These are phyloP conservation scores for Pseudopithomyces chartarum DNA, from an alignment of 2,329 filamentous ascomycete species.

Conservation along the genomic window DNA sequence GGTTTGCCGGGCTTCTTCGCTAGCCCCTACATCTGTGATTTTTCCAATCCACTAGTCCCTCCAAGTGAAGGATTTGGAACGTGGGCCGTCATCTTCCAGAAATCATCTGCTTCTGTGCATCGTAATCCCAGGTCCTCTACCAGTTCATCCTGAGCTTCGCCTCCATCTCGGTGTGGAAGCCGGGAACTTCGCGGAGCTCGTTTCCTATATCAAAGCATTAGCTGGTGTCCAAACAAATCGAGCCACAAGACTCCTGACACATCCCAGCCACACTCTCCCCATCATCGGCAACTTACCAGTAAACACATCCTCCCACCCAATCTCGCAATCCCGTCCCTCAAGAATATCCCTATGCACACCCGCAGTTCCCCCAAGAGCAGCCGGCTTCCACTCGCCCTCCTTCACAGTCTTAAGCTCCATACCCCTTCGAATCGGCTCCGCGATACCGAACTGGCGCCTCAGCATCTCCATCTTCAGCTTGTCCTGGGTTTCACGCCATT, in stretches of 20 bases:
- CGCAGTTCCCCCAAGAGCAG: conserved; percentile 67
- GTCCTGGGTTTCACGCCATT: conserved; percentile 91
- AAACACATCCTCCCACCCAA: conserved; percentile 95
- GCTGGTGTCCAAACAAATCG: conserved; percentile 1
- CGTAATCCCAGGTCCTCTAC: conserved; percentile 24
- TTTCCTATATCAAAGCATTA: conserved; percentile 54
- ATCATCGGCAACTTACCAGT: conserved; percentile 58
- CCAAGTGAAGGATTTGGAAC: too few relatives aligned
- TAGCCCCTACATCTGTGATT: too few relatives aligned
- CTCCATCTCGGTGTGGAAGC: conserved; percentile 94
- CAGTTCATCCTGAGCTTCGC: conserved; percentile 80
- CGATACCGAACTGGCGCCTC: conserved; percentile 85
- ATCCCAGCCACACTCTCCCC: neutral
- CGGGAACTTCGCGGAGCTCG: conserved; percentile 70
- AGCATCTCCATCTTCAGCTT: conserved; percentile 85
- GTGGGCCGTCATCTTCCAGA: conserved; percentile 1
- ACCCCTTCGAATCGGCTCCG: conserved; percentile 86
- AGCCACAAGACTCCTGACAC: neutral
- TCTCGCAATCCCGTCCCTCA: conserved; percentile 73
- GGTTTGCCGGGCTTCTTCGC: too few relatives aligned
- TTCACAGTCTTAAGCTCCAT: conserved; percentile 94
- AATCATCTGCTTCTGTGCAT: too few relatives aligned
- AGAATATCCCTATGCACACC: conserved; percentile 90
- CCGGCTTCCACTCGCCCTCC: conserved; percentile 79
- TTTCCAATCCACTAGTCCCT: too few relatives aligned